phyloP scores from a whole-genome alignment of 1,284 basidiomycete species.

The Naganishia sp. region DNA sequence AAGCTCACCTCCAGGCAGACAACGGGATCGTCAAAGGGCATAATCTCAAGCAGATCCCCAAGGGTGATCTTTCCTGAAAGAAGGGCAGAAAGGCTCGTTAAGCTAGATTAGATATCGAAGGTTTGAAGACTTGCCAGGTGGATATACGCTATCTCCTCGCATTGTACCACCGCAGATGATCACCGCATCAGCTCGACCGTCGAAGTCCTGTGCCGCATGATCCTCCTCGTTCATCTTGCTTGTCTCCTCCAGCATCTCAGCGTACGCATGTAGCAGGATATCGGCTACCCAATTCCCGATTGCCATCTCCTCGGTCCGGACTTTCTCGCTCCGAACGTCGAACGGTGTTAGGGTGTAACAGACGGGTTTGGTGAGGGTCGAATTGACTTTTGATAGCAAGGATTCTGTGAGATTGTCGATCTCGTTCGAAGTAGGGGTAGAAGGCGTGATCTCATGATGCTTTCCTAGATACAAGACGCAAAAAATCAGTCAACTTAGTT shows the following conservation, averaged over 20 bases:
- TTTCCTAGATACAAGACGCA: slow-evolving; percentile 56
- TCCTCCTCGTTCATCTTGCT: slow-evolving; percentile 39
- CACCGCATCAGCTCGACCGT: slow-evolving; percentile 71
- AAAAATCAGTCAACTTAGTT: neutral
- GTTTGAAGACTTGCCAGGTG: slow-evolving; percentile 62
- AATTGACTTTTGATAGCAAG: slow-evolving; percentile 70
- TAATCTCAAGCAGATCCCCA: slow-evolving; percentile 72
- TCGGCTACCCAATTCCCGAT: slow-evolving; percentile 89
- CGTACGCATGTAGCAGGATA: slow-evolving; percentile 79
- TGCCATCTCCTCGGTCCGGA: slow-evolving; percentile 69
- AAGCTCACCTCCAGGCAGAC: slow-evolving; percentile 65
- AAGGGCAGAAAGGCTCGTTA: neutral
- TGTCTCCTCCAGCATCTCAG: slow-evolving; percentile 63
- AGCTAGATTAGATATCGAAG: neutral
- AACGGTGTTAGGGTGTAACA: slow-evolving; percentile 70
- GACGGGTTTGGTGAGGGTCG: slow-evolving; percentile 69
- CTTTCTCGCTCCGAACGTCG: slow-evolving; percentile 72
- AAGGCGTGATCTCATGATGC: slow-evolving; percentile 65
- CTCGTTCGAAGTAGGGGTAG: slow-evolving; percentile 62
- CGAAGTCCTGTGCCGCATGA: slow-evolving; percentile 41
- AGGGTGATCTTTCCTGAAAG: slow-evolving; percentile 69
- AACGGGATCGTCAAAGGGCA: slow-evolving; percentile 85
- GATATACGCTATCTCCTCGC: slow-evolving; percentile 81
- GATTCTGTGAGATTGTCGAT: slow-evolving; percentile 66
- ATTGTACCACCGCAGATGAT: slow-evolving; percentile 83